Evolutionary conservation across 495 filamentous ascomycete species (phyloP).

Genomic region (Aspergillus diversus): DNA sequence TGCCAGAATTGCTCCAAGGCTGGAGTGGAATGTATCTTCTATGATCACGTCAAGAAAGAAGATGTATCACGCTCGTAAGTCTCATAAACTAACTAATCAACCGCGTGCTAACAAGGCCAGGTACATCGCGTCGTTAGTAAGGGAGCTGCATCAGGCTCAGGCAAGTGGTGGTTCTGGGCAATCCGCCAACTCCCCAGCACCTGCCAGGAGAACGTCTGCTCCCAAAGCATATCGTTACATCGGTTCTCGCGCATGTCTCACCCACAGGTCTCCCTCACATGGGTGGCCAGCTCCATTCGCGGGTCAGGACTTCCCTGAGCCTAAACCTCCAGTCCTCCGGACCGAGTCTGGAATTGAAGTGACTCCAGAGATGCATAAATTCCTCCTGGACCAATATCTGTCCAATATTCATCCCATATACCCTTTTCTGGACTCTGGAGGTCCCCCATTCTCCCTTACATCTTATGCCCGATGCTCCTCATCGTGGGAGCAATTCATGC

Average conservation of each 20-base stretch:
- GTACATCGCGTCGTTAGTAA: neutral
- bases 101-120: neutral
- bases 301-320: neutral
- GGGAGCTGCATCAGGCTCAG: neutral
- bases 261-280: neutral
- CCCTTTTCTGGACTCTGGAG: neutral
- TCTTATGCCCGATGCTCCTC: neutral
- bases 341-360: neutral
- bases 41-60: neutral
- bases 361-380: neutral
- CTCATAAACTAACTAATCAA: neutral
- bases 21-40: neutral
- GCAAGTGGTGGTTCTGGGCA: neutral
- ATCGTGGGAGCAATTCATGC: slow-evolving; percentile 1
- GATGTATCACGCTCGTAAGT: neutral
- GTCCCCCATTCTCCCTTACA: neutral
- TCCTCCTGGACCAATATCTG: neutral
- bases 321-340: neutral
- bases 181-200: neutral
- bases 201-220: neutral
- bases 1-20: slow-evolving; percentile 1
- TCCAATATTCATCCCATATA: neutral
- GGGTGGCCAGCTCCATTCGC: neutral
- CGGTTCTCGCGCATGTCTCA: neutral
- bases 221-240: neutral